Evolutionary conservation across 352 stramenopile genomes (phyloP).

Genomic region (Phytophthora quininea): DNA sequence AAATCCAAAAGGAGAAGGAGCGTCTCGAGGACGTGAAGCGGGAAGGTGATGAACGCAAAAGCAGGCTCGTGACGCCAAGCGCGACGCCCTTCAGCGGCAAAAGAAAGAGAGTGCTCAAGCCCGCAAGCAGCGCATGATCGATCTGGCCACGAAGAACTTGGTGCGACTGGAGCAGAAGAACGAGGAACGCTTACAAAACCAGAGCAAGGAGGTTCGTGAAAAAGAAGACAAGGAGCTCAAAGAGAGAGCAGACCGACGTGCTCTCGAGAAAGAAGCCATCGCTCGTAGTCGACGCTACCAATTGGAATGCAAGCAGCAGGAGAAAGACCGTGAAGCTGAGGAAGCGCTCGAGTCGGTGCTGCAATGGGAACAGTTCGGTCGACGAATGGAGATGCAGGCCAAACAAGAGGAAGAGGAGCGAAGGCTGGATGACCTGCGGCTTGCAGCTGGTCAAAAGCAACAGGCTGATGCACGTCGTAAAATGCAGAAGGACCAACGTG

Average conservation of each 20-base stretch:
- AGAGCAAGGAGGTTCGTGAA: constrained; percentile 69
- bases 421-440: constrained; percentile 57
- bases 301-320: constrained; percentile 53
- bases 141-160: constrained; percentile 76
- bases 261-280: constrained; percentile 71
- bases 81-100: constrained; percentile 59
- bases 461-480: constrained; percentile 74
- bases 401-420: constrained; percentile 72
- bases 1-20: constrained; percentile 64
- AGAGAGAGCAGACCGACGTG: constrained; percentile 62
- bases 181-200: constrained; percentile 65
- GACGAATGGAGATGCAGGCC: constrained; percentile 55
- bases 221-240: constrained; percentile 75
- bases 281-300: constrained; percentile 62
- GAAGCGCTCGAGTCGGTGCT: constrained; percentile 53
- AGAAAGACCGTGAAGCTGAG: constrained; percentile 43
- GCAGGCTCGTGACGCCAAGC: constrained; percentile 61
- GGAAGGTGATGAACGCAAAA: constrained; percentile 79
- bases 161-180: constrained; percentile 68
- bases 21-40: constrained; percentile 71
- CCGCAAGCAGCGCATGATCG: constrained; percentile 86
- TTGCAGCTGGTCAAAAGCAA: constrained; percentile 78
- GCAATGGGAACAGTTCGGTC: constrained; percentile 76
- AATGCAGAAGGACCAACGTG: constrained; percentile 48
- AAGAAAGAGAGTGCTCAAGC: constrained; percentile 65